Conservation (phyloP, 768 basidiomycete genomes). For the Pisolithus albus region DNA sequence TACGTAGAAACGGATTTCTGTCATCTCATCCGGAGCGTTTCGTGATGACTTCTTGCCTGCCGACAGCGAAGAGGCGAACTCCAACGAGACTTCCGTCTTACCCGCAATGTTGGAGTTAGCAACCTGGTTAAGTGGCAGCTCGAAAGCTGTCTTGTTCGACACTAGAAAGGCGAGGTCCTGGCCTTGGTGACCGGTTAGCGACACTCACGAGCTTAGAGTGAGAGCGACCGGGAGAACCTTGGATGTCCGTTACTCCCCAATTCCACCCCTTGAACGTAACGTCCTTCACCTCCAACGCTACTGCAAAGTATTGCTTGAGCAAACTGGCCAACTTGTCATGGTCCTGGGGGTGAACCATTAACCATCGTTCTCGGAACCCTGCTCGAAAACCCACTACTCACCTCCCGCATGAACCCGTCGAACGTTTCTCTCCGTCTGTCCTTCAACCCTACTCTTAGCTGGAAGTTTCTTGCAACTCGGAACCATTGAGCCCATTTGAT, state of each 20-base stretch:
- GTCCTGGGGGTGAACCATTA: slow-evolving; percentile 46
- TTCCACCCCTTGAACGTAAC: slow-evolving; percentile 94
- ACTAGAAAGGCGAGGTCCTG: slow-evolving; percentile 89
- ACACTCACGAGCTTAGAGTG: not conserved
- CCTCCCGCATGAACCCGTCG: slow-evolving; percentile 90
- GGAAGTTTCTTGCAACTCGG: slow-evolving; percentile 87
- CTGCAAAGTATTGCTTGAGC: slow-evolving; percentile 80
- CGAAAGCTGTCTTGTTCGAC: slow-evolving; percentile 82
- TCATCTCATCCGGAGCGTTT: slow-evolving; percentile 69
- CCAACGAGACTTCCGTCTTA: slow-evolving; percentile 97
- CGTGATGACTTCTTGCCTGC: slow-evolving; percentile 38
- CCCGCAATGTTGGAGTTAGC: slow-evolving; percentile 98
- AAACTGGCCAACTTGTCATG: slow-evolving; percentile 77
- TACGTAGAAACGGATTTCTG: slow-evolving; percentile 94
- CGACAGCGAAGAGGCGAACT: slow-evolving; percentile 58
- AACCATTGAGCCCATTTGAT: slow-evolving; percentile 91
- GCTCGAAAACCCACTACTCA: slow-evolving; percentile 23
- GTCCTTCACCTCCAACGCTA: slow-evolving; percentile 82
- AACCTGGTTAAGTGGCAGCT: slow-evolving; percentile 78
- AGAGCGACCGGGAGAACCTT: slow-evolving; percentile 48
- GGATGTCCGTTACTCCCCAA: slow-evolving; percentile 94
- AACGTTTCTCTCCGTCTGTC: slow-evolving; percentile 77
- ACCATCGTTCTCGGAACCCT: not conserved
- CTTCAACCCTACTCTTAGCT: slow-evolving; percentile 78
- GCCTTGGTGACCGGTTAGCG: slow-evolving; percentile 39